Evolutionary conservation across 2,329 filamentous ascomycete genomes (phyloP).

Genomic region (Cordyceps cicadae): DNA sequence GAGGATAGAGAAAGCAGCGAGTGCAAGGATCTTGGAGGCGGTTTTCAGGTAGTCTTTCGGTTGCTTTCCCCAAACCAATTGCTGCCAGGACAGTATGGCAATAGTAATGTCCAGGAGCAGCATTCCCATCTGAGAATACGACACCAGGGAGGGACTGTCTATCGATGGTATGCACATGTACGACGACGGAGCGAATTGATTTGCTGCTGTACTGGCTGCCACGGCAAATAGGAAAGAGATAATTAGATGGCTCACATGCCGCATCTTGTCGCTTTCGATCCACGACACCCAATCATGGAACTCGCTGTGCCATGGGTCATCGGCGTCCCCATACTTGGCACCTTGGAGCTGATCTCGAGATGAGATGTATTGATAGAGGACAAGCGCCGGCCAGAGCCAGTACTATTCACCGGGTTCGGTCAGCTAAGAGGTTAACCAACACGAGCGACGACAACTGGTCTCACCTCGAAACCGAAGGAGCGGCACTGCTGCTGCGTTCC

Average conservation of each 20-base stretch:
- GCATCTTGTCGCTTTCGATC: slow-evolving; percentile 34
- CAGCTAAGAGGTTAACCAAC: background rate
- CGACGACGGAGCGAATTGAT: slow-evolving; percentile 36
- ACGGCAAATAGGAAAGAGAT: slow-evolving; percentile 31
- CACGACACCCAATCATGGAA: slow-evolving; percentile 41
- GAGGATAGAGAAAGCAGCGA: slow-evolving; percentile 30
- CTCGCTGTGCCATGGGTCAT: slow-evolving; percentile 41
- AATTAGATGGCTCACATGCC: slow-evolving; percentile 26
- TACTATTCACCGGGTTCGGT: background rate
- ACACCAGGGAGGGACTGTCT: slow-evolving; percentile 30
- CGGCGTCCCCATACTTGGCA: slow-evolving; percentile 25
- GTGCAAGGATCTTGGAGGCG: slow-evolving; percentile 34
- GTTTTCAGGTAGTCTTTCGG: slow-evolving; percentile 38
- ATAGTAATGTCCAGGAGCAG: slow-evolving; percentile 6
- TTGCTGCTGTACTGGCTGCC: slow-evolving; percentile 33
- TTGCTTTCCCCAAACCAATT: slow-evolving; percentile 43
- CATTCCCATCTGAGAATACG: slow-evolving; percentile 29
- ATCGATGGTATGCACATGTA: slow-evolving; percentile 41
- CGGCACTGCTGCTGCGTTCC: slow-evolving; percentile 43
- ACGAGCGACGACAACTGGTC: slow-evolving; percentile 3
- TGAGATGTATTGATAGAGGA: slow-evolving; percentile 38
- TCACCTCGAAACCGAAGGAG: slow-evolving; percentile 39
- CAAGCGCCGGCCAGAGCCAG: background rate
- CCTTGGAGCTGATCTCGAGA: slow-evolving; percentile 35
- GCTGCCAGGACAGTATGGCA: slow-evolving; percentile 40